Percentiles rank a stretch among this genome's conserved stretches.
phyloP scores from a whole-genome alignment of 768 basidiomycete genomes.

The Tulasnella sp. region DNA sequence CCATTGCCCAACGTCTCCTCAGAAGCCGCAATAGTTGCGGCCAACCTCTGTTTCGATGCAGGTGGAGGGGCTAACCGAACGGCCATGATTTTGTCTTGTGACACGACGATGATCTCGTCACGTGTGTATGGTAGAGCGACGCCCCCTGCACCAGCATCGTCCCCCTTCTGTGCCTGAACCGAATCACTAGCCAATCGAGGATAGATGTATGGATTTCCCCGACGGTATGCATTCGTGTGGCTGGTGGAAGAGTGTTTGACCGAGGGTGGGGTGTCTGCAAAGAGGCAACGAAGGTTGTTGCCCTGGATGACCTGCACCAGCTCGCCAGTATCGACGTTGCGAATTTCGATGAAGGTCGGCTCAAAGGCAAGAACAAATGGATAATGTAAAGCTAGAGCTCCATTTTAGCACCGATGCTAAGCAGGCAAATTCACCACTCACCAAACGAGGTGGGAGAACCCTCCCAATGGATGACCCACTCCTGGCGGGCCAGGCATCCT shows the following conservation, averaged over 20 bases:
- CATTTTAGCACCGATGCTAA: too few species aligned
- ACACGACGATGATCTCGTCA: conserved; percentile 79
- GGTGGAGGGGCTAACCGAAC: conserved; percentile 48
- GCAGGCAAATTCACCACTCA: conserved; percentile 43
- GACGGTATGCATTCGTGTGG: conserved; percentile 5
- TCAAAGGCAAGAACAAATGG: conserved; percentile 97
- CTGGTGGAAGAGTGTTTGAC: conserved; percentile 43
- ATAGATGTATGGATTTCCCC: conserved; percentile 18
- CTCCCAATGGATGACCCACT: conserved; percentile 98
- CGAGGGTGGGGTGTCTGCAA: conserved; percentile 90
- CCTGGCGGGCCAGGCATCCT: conserved; percentile 81
- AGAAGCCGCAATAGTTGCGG: too few species aligned
- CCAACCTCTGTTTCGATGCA: neutral
- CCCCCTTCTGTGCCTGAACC: neutral
- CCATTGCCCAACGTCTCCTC: neutral
- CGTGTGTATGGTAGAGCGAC: conserved; percentile 46
- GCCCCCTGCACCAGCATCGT: conserved; percentile 36
- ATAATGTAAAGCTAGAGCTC: conserved; percentile 79
- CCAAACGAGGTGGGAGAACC: conserved; percentile 91
- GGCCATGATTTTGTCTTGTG: conserved; percentile 78
- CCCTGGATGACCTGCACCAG: conserved; percentile 95
- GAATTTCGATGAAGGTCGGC: conserved; percentile 92
- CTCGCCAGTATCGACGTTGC: conserved; percentile 87
- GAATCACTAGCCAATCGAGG: neutral
- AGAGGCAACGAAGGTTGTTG: conserved; percentile 81